These are phyloP conservation scores for Exophiala oligosperma DNA, from an alignment of 2,329 filamentous ascomycete species.

Conservation along the genomic window DNA sequence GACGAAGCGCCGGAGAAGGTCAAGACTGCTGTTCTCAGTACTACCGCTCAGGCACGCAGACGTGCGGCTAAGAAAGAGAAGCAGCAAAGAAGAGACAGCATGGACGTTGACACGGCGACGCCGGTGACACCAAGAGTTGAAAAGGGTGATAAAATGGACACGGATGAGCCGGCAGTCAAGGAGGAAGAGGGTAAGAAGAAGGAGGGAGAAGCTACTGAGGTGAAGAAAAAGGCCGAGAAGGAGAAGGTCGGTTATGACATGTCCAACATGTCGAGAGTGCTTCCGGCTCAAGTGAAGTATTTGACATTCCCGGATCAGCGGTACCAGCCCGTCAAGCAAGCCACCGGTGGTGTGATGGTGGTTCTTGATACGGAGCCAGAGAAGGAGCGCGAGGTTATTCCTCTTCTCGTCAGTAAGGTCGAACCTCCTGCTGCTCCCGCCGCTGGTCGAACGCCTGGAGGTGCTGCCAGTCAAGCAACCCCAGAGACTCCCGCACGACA, in stretches of 20 bases:
- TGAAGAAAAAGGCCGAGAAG: slow-evolving; percentile 89
- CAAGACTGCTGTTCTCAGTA: slow-evolving; percentile 92
- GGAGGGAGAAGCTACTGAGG: slow-evolving; percentile 53
- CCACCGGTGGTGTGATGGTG: slow-evolving; percentile 94
- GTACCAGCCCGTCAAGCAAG: slow-evolving; percentile 89
- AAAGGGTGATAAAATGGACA: slow-evolving; percentile 76
- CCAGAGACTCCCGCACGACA: slow-evolving; percentile 29
- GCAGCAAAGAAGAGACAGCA: slow-evolving; percentile 84
- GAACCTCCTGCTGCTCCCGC: slow-evolving; percentile 34
- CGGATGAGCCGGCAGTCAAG: slow-evolving; percentile 55
- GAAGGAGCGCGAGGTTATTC: slow-evolving; percentile 76
- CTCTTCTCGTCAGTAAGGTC: slow-evolving; percentile 86
- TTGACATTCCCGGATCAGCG: slow-evolving; percentile 88
- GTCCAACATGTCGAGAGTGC: slow-evolving; percentile 93
- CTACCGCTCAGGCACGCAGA: slow-evolving; percentile 94
- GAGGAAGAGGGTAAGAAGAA: slow-evolving; percentile 63
- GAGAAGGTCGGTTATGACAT: slow-evolving; percentile 96
- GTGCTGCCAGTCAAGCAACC: slow-evolving; percentile 26
- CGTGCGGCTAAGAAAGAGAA: slow-evolving; percentile 92
- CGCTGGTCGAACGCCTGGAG: slow-evolving; percentile 21
- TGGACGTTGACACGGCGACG: slow-evolving; percentile 79
- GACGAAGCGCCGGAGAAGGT: slow-evolving; percentile 93
- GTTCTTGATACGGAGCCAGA: slow-evolving; percentile 79
- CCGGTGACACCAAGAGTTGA: slow-evolving; percentile 69
- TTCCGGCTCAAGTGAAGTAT: slow-evolving; percentile 91